Evolutionary conservation across 306 rosid species (phyloP), one percentile per base, ranked within the genome.

Genomic region (Prunus dulcis): DNA sequence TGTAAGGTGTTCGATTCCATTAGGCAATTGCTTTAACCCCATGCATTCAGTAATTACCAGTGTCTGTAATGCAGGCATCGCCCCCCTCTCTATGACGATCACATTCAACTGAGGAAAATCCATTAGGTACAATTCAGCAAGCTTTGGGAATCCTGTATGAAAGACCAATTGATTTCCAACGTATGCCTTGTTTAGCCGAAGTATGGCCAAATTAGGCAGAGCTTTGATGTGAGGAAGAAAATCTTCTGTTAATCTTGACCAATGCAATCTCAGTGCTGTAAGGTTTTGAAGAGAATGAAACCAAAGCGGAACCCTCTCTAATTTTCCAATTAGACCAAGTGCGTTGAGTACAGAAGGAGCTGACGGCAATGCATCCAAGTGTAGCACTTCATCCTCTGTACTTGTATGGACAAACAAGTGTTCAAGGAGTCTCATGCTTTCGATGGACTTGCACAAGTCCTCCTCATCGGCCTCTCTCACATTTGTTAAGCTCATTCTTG

Each of bases 1-100:
- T 52, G 75, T 49, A 20, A 77, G 75, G 45, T 55, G 56, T 45
- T 69, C 75, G 9, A 69, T 67, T 9, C 80, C 80, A 5, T 12
- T 12, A 38, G 80, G 80, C 6, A 43, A 6, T 43, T 38, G 71
- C 49, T 68, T 57, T 22, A 77, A 19, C 55, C 62, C 75, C 53
- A 22, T 43, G 47, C 53, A 68, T 3, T 9, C 58, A 9, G 2
- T 3, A 56, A 77, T 27, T 8, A 10, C 10, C 3, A 77, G 47
- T 2, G 9, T 17, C 25, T 19, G 19, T 22, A 77, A 1, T 0
- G 34, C 47, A 6, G 56, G 69, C 80, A 69, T 68, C 8, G 9
- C 75, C 4, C 74, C 69, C 7, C 46, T 45, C 25, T 57, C 75
- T 23, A 77, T 41, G 45, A 55, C 10, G n/a, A 77, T 77, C 61